phyloP scores from a whole-genome alignment of 306 rosid genomes.

The Cicer chorassanicum region DNA sequence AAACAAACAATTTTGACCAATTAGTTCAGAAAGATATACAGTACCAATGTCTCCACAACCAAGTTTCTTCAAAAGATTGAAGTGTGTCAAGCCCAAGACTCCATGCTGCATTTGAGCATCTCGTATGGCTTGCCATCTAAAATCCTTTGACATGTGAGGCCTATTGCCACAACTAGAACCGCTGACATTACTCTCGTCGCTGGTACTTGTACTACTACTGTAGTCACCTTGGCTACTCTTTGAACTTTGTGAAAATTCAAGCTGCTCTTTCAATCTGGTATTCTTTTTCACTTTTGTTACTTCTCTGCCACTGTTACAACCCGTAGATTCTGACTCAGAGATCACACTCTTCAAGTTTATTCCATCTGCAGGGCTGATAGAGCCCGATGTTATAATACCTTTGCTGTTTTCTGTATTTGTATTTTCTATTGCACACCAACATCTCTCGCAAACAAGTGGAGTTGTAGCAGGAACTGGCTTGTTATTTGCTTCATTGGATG shows the following conservation, averaged over 20 bases:
- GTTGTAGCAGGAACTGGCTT: conserved; percentile 55
- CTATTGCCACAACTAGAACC: conserved; percentile 89
- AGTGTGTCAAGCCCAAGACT: conserved; percentile 76
- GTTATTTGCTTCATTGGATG: conserved; percentile 53
- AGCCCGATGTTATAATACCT: conserved; percentile 44
- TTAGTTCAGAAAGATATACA: conserved; percentile 92
- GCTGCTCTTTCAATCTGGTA: conserved; percentile 65
- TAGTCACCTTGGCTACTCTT: conserved; percentile 95
- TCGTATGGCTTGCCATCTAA: conserved; percentile 88
- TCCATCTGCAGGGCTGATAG: conserved; percentile 50
- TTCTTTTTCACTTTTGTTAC: conserved; percentile 57
- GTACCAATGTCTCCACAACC: conserved; percentile 99
- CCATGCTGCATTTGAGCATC: conserved; percentile 74
- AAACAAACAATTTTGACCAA: conserved; percentile 76
- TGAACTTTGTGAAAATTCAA: conserved; percentile 94
- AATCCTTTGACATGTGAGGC: conserved; percentile 99
- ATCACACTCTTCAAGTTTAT: conserved; percentile 49
- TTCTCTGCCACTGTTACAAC: conserved; percentile 53
- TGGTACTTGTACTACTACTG: conserved; percentile 94
- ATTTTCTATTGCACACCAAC: conserved; percentile 74
- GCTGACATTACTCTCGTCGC: conserved; percentile 88
- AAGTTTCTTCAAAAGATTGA: conserved; percentile 94
- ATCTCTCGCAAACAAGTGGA: conserved; percentile 84
- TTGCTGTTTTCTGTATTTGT: conserved; percentile 53
- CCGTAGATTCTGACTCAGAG: conserved; percentile 46